These are phyloP conservation scores for Yamadazyma buinensis DNA, from an alignment of 1,139 yeast genomes.

Conservation along the genomic window DNA sequence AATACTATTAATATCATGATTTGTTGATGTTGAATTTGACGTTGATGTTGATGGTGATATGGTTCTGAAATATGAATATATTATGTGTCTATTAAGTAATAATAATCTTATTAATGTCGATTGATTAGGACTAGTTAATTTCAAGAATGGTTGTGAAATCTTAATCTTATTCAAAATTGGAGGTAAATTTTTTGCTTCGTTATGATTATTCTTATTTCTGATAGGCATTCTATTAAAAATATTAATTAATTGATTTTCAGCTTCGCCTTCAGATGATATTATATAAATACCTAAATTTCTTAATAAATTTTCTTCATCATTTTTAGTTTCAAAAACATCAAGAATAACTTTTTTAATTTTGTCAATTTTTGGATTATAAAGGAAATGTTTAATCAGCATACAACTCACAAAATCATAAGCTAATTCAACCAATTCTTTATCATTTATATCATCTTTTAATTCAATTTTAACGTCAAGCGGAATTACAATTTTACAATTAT, in stretches of 20 bases:
- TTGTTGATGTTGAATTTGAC: background rate
- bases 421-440: slow-evolving; percentile 1
- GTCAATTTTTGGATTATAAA: background rate
- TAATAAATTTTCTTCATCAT: background rate
- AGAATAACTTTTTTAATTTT: slow-evolving; percentile 1
- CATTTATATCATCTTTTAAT: slow-evolving; percentile 1
- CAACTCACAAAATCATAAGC: slow-evolving; percentile 1
- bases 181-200: too few relatives aligned
- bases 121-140: background rate
- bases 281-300: slow-evolving; percentile 1
- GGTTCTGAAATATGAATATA: background rate
- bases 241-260: background rate
- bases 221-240: too few relatives aligned
- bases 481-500: background rate
- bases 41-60: too few relatives aligned
- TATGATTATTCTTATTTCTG: too few relatives aligned
- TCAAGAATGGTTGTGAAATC: slow-evolving; percentile 3
- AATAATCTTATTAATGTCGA: slow-evolving; percentile 1
- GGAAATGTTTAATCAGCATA: background rate
- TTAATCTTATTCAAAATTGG: background rate
- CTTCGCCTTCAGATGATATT: background rate
- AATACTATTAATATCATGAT: background rate
- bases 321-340: background rate
- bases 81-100: slow-evolving; percentile 1
- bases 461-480: slow-evolving; percentile 1